Conservation (phyloP, 2,329 filamentous ascomycete genomes). For the Rutstroemia sp. region DNA sequence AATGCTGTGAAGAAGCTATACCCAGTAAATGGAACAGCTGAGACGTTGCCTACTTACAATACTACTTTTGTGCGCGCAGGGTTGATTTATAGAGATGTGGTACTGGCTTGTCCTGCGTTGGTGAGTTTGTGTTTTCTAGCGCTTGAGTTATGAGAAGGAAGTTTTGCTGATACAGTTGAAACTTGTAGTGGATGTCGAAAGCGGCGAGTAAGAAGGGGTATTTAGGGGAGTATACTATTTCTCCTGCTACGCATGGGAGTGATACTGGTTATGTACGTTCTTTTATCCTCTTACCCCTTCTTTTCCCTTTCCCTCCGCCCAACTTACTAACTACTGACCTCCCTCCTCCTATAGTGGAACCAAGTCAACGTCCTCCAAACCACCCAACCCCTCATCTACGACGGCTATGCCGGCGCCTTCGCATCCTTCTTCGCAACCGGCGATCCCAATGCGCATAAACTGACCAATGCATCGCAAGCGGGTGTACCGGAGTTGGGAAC, state of each 20-base stretch:
- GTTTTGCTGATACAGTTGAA: background rate
- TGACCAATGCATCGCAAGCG: constrained; percentile 37
- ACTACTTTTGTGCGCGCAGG: constrained; percentile 45
- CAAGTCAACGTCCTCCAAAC: constrained; percentile 44
- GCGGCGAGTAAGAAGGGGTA: constrained; percentile 40
- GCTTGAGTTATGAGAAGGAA: background rate
- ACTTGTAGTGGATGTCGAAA: constrained; percentile 43
- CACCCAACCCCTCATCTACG: constrained; percentile 44
- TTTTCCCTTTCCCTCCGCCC: background rate
- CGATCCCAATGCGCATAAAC: constrained; percentile 49
- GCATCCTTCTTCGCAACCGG: constrained; percentile 53
- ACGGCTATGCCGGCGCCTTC: constrained; percentile 50
- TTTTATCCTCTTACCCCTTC: no score
- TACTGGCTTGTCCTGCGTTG: constrained; percentile 49
- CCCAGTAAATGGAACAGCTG: constrained; percentile 37
- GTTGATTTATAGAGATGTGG: constrained; percentile 49
- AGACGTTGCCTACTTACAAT: constrained; percentile 39
- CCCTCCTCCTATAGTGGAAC: constrained; percentile 41
- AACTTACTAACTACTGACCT: background rate
- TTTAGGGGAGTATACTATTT: constrained; percentile 52
- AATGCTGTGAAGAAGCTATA: constrained; percentile 38
- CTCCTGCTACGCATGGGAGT: constrained; percentile 50
- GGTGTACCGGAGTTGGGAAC: constrained; percentile 36
- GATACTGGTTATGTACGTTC: constrained; percentile 47
- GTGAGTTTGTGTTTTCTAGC: background rate